These are phyloP conservation scores for Salix dunnii DNA, from an alignment of 345 rosid genomes.

Conservation along the genomic window DNA sequence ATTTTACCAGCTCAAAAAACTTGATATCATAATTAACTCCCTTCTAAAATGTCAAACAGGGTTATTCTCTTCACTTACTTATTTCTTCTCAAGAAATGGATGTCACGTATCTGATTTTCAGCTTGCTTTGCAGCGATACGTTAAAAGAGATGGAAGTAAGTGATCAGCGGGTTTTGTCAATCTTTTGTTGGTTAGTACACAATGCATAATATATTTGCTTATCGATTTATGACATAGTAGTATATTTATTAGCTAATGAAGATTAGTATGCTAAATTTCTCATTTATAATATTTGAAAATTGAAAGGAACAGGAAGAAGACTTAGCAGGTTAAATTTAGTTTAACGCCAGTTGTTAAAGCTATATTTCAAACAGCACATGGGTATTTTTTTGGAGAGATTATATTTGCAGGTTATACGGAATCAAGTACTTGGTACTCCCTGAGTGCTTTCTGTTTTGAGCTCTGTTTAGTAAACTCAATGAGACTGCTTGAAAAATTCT, in stretches of 20 bases:
- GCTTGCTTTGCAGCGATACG: constrained; percentile 60
- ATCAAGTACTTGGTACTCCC: too few species aligned
- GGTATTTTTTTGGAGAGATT: too few species aligned
- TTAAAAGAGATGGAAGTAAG: constrained; percentile 63
- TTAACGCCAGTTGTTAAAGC: too few species aligned
- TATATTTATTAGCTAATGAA: neutral
- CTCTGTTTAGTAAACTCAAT: too few species aligned
- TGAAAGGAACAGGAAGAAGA: neutral
- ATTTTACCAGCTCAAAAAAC: neutral
- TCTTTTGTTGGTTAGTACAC: neutral
- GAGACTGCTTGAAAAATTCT: too few species aligned
- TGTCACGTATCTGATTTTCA: constrained; percentile 69
- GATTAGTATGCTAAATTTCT: neutral
- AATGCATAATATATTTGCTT: neutral
- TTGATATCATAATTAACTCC: constrained; percentile 15
- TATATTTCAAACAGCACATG: too few species aligned
- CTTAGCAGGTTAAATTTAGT: too few species aligned
- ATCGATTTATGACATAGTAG: neutral
- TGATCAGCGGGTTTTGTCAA: constrained; percentile 12
- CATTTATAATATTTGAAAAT: neutral
- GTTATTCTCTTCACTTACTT: constrained; percentile 77
- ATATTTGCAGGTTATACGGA: too few species aligned
- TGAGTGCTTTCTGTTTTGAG: too few species aligned
- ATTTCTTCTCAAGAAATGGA: constrained; percentile 85
- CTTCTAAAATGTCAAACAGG: constrained; percentile 43